Evolutionary conservation across 2,329 filamentous ascomycete species (phyloP), one percentile per base, ranked within the genome.

Genomic region (Blastomyces parvus): DNA sequence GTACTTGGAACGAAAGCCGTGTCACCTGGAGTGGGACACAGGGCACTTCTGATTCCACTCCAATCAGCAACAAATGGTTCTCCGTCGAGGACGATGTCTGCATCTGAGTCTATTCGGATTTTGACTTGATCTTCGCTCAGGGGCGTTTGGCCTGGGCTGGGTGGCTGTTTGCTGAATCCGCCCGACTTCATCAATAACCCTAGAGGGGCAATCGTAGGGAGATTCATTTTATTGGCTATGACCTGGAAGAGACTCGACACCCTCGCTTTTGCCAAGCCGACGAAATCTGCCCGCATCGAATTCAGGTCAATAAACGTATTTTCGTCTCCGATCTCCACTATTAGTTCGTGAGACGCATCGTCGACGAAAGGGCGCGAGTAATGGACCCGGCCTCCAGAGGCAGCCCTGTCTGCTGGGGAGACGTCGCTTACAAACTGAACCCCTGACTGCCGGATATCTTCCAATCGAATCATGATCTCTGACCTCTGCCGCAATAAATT

Each of bases 291-390:
- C 1, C 85, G 82, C 70, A 84, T 81, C 17, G 73, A 73, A 56
- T 71, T 69, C 60, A 84, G 76, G 67, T 86, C 81, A 44, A 90
- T 73, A 38, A 80, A 74, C 2, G 85, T 88, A 61, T 81, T 81
- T 69, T 90, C 88, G 55, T 81, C 82, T 22, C 87, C 86, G 59
- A 95, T 88, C 73, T 97, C 91, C 1, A 97, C 78, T 33, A 97
- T 82, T 27, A 97, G 82, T 72, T 92, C 89, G 64, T 85, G 81
- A 0, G 88, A 77, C 27, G 81, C 81, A 61, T 90, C 86, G 73
- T 97, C 91, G n/a, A 91, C 86, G 70, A 88, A 95, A 0, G 93
- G 93, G 6, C 93, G 86, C 17, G 89, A 85, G 70, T 97, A 97
- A 66, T 85, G 85, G 36, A 96, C 85, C 80, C 84, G 89, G 4